phyloP scores from a whole-genome alignment of 2,329 filamentous ascomycete genomes.

The Fusarium avenaceum region DNA sequence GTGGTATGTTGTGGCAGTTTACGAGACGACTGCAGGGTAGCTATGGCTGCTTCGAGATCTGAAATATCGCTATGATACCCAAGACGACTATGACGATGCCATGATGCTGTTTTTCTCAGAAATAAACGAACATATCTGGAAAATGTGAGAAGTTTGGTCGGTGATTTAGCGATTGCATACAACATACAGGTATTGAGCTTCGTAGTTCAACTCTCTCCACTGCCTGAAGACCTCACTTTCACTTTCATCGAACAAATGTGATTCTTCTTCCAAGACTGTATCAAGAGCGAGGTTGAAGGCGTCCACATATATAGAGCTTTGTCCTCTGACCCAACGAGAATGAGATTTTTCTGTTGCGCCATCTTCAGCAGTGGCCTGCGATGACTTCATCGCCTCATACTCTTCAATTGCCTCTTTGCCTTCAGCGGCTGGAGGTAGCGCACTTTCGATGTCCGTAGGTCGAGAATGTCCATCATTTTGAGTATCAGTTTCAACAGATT shows the following conservation, averaged over 20 bases:
- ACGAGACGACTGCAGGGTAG: slow-evolving; percentile 70
- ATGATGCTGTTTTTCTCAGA: slow-evolving; percentile 88
- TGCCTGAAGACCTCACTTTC: slow-evolving; percentile 82
- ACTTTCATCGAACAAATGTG: slow-evolving; percentile 84
- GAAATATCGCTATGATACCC: slow-evolving; percentile 87
- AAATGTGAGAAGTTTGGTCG: slow-evolving; percentile 21
- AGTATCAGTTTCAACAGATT: slow-evolving; percentile 35
- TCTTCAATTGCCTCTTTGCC: slow-evolving; percentile 81
- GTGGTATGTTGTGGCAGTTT: slow-evolving; percentile 62
- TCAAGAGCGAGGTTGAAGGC: slow-evolving; percentile 94
- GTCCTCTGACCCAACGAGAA: slow-evolving; percentile 75
- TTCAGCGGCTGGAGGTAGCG: slow-evolving; percentile 75
- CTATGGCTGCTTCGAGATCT: slow-evolving; percentile 76
- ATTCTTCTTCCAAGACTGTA: slow-evolving; percentile 90
- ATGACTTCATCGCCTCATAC: slow-evolving; percentile 79
- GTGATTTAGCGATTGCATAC: neutral
- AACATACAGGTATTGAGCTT: slow-evolving; percentile 88
- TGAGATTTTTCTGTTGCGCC: slow-evolving; percentile 58
- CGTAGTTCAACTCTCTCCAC: slow-evolving; percentile 82
- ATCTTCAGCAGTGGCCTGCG: slow-evolving; percentile 59
- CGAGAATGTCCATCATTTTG: slow-evolving; percentile 31
- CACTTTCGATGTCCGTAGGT: slow-evolving; percentile 60
- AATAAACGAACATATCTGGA: slow-evolving; percentile 90
- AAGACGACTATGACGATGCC: slow-evolving; percentile 85
- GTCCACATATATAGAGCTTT: slow-evolving; percentile 95